These are phyloP conservation scores for Fusarium hainanense DNA, from an alignment of 2,329 filamentous ascomycete species.

Conservation along the genomic window DNA sequence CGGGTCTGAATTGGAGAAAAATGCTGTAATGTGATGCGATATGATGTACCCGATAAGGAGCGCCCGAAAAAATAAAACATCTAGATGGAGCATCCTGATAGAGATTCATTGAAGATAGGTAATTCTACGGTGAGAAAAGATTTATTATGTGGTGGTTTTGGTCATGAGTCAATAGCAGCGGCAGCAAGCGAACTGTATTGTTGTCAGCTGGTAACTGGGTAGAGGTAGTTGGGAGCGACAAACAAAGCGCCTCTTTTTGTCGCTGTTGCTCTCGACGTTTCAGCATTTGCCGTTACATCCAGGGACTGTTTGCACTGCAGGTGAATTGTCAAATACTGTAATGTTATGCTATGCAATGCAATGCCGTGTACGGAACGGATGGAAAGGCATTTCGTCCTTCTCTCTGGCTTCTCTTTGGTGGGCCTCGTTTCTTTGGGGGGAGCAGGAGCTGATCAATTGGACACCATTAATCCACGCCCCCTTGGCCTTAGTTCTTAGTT, in stretches of 20 bases:
- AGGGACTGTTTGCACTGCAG: neutral
- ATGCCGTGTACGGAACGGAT: constrained; percentile 5
- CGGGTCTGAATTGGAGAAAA: neutral
- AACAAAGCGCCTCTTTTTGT: neutral
- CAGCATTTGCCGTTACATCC: neutral
- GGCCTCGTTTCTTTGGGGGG: constrained; percentile 15
- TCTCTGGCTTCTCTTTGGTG: constrained; percentile 7
- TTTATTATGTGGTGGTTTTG: neutral
- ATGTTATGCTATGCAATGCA: neutral
- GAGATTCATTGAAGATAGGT: constrained; percentile 9
- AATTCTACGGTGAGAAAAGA: constrained; percentile 15
- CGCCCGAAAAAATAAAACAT: neutral
- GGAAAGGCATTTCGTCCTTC: neutral
- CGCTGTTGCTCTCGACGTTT: neutral
- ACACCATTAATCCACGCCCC: constrained; percentile 12
- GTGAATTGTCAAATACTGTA: neutral
- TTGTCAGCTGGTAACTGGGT: constrained; percentile 1
- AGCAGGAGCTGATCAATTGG: neutral
- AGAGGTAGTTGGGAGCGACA: neutral
- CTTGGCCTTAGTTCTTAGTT: neutral
- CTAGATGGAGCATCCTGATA: neutral
- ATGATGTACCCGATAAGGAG: neutral
- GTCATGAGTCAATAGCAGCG: constrained; percentile 9
- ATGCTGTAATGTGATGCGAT: neutral
- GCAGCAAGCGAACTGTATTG: neutral